Base-by-base conservation (phyloP, 768 basidiomycete genomes). In the Tylopilus felleus region DNA sequence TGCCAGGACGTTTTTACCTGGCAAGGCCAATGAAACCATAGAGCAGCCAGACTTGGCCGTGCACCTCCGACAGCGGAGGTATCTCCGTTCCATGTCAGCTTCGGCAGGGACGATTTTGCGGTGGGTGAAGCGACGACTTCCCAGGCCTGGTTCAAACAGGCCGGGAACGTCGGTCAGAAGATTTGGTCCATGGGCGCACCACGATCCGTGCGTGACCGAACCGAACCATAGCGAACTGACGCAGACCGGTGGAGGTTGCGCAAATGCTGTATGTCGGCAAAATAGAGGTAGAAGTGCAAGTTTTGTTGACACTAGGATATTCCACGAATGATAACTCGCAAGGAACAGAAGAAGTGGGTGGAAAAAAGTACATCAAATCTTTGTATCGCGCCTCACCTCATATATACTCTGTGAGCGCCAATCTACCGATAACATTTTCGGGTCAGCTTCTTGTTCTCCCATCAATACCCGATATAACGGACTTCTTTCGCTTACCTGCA, bases 401-500 rank as follows among this genome's bases (percentile, higher is more conserved):
- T 47, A 47, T 56, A 47, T 43, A 16, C 16, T 6, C 1, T 13
- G 17, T 13, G 1, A 23, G 59, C 59, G 59, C 21, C 14, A 14
- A 49, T 38, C 31, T 13, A 8, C 1, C 2, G 52, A 44, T 47
- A 45, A 53, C 17, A 28, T 17, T 40, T 4, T 33, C 31, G 39
- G 47, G 44, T 43, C 35, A 60, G 33, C n/a, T 49, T 4, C 10
- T 44, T 7, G 19, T 23, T 38, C 7, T 3, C n/a, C 14, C 16
- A 47, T 49, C 27, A 21, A 49, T 23, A 40, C n/a, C 38, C 25
- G 38, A 47, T 29, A 60, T 31, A 43, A 42, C 5, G 21, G 2
- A 5, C 42, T 33, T 33, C 33, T 33, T 53, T 59, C 44, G 42
- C 57, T 49, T 60, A 41, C 60, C 50, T 39, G 5, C 19, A 19